Evolutionary conservation across 148 eudicot genomes (phyloP).

Genomic region (Fallopia convolvulus): DNA sequence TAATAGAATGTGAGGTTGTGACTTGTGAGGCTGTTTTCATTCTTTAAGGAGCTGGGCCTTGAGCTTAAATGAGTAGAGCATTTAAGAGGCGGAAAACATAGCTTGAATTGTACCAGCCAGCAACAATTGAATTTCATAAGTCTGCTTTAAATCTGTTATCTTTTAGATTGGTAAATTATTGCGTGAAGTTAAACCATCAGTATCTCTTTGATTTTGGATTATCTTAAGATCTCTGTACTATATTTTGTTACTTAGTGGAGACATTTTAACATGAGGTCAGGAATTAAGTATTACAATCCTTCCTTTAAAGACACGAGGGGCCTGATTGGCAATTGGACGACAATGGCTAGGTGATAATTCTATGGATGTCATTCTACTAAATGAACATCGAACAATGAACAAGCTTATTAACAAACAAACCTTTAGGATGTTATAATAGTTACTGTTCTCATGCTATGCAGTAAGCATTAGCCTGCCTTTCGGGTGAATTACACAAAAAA

Average conservation of each 20-base stretch:
- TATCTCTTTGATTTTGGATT: neutral
- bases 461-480: no score
- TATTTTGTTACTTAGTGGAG: neutral
- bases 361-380: no score
- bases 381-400: no score
- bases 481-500: no score
- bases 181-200: neutral
- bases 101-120: neutral
- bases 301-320: no score
- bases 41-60: neutral
- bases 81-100: neutral
- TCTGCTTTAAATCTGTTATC: neutral
- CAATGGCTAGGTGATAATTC: no score
- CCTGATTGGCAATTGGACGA: no score
- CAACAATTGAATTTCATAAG: neutral
- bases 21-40: neutral
- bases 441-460: no score
- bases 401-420: no score
- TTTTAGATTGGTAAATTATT: neutral
- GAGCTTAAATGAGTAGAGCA: neutral
- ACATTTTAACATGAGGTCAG: no score
- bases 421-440: no score
- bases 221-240: neutral
- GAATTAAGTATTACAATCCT: no score
- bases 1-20: neutral